Conservation (phyloP, 1,139 yeast genomes). For the Yamadazyma epiphylla region DNA sequence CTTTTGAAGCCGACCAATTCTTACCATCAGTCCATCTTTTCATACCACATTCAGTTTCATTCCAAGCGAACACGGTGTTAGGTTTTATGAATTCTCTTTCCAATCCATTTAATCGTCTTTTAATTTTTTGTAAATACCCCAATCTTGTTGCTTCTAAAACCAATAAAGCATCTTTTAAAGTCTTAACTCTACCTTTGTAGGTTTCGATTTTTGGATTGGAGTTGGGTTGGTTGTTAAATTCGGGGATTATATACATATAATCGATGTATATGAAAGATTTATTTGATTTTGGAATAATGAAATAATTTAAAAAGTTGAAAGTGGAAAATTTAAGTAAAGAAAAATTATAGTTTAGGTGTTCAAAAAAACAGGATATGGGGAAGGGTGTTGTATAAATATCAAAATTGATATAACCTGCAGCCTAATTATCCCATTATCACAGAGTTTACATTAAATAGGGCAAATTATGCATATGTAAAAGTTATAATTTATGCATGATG, state of each 20-base stretch:
- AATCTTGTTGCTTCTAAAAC: slow-evolving; percentile 61
- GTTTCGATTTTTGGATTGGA: slow-evolving; percentile 42
- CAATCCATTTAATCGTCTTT: slow-evolving; percentile 53
- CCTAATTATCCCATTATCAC: too few relatives aligned
- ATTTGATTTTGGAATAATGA: slow-evolving; percentile 8
- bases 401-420: too few relatives aligned
- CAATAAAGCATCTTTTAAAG: slow-evolving; percentile 60
- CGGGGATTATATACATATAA: slow-evolving; percentile 16
- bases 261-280: slow-evolving; percentile 9
- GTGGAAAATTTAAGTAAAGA: too few relatives aligned
- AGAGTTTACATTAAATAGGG: too few relatives aligned
- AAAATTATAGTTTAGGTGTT: too few relatives aligned
- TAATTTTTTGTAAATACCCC: slow-evolving; percentile 54
- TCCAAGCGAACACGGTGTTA: slow-evolving; percentile 71
- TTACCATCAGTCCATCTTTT: slow-evolving; percentile 76
- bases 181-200: slow-evolving; percentile 54
- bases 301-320: too few relatives aligned
- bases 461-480: too few relatives aligned
- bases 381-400: too few relatives aligned
- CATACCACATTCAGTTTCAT: slow-evolving; percentile 67
- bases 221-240: slow-evolving; percentile 8
- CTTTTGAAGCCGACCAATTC: slow-evolving; percentile 70
- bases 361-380: too few relatives aligned
- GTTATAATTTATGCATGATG: too few relatives aligned
- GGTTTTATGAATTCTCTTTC: slow-evolving; percentile 52